A percentile compares a stretch with the other conserved stretches of the same genome.
These are phyloP conservation scores for Whalleya microplaca DNA, from an alignment of 2,329 filamentous ascomycete genomes.

Conservation along the genomic window DNA sequence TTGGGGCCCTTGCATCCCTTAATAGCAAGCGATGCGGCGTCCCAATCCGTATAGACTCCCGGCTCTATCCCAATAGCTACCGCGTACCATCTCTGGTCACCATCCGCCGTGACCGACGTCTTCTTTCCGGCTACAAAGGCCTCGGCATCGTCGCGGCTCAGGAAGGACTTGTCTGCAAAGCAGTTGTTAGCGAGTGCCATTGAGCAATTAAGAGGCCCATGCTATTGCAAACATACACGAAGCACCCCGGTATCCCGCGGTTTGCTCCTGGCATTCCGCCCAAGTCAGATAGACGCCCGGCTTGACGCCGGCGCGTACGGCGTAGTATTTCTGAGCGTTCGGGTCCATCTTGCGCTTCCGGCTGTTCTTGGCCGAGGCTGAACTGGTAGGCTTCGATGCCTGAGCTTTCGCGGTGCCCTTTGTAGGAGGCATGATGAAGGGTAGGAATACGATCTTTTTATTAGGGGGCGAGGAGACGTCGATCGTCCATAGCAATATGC, in stretches of 20 bases:
- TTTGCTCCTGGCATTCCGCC: slow-evolving; percentile 64
- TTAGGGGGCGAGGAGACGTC: slow-evolving; percentile 11
- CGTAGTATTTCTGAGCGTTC: slow-evolving; percentile 62
- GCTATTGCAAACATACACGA: slow-evolving; percentile 60
- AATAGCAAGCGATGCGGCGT: slow-evolving; percentile 72
- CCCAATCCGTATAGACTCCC: slow-evolving; percentile 68
- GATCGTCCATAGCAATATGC: slow-evolving; percentile 32
- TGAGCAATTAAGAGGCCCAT: neutral
- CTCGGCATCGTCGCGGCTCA: slow-evolving; percentile 73
- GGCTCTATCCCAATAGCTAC: slow-evolving; percentile 62
- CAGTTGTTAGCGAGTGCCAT: slow-evolving; percentile 13
- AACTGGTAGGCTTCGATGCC: slow-evolving; percentile 16
- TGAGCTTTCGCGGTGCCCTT: slow-evolving; percentile 23
- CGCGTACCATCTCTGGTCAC: slow-evolving; percentile 59
- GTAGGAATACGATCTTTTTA: slow-evolving; percentile 18
- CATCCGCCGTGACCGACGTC: slow-evolving; percentile 40
- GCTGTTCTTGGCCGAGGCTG: slow-evolving; percentile 21
- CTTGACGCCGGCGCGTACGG: slow-evolving; percentile 58
- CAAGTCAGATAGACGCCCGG: slow-evolving; percentile 67
- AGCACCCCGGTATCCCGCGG: slow-evolving; percentile 64
- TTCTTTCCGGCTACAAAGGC: slow-evolving; percentile 71
- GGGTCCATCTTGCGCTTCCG: slow-evolving; percentile 55
- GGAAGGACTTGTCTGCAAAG: slow-evolving; percentile 78
- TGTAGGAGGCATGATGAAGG: slow-evolving; percentile 32
- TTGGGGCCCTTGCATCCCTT: slow-evolving; percentile 71